Base-by-base conservation (phyloP, 2,329 filamentous ascomycete genomes). In the Sarocladium brachiariae region DNA sequence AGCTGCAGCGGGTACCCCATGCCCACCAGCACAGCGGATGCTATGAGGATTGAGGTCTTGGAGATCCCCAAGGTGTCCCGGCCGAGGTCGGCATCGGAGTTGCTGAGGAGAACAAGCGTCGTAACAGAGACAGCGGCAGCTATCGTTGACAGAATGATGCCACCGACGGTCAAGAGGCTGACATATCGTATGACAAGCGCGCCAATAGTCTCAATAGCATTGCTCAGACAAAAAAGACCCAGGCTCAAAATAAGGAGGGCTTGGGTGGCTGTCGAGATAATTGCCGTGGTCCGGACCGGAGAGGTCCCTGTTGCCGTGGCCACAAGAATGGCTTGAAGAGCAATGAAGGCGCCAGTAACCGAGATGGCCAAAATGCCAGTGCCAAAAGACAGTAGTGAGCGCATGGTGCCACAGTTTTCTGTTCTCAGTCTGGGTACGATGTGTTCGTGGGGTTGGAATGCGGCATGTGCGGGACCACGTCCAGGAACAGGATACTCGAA, bases 41-140 rank as follows among this genome's bases (percentile, higher is more conserved):
- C 16, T 10, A 49, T 62, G 37, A 71, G 53, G 8, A 66, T 69
- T 46, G 76, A 59, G 3, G 67, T 63, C 4, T 70, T 59, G 1
- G 72, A 63, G 4, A 66, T 61, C 21, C 70, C 72, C n/a, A 70
- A 60, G 27, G 75, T 55, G 47, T 70, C 68, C 23, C 63, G 61
- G 14, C 53, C 56, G 14, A 59, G 60, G 6, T 62, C 61, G 2
- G 64, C 56, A 4, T 59, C 54, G 2, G 61, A 56, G 34, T 63
- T 64, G 56, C 65, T 62, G 47, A 74, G 63, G 50, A 63, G 59
- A 19, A 70, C 64, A 39, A 75, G 58, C 37, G 65, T 63, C 2
- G 62, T 59, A 4, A 70, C 61, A 18, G 72, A 74, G 3, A 70
- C 58, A 2, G 62, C 63, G 10, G 70, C 64, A 3, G 71, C 69